phyloP scores from a whole-genome alignment of 306 rosid genomes.

The Inga leiocalycina region DNA sequence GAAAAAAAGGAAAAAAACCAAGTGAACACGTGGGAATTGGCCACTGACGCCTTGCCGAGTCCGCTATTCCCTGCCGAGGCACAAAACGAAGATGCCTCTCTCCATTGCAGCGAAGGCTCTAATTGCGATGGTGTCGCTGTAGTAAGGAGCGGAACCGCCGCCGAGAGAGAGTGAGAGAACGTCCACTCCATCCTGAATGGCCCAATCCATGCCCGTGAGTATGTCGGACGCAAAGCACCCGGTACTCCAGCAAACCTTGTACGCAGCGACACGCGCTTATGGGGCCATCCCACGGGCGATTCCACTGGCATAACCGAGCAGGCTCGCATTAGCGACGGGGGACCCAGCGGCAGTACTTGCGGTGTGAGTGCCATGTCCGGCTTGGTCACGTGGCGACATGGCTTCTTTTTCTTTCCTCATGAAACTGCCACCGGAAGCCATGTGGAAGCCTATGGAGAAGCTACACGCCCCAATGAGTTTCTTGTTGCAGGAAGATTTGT shows the following conservation, averaged over 20 bases:
- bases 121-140: constrained; percentile 69
- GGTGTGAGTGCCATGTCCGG: constrained; percentile 93
- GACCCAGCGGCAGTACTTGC: constrained; percentile 92
- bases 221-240: constrained; percentile 89
- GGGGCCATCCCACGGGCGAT: constrained; percentile 87
- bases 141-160: constrained; percentile 78
- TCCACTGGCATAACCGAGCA: constrained; percentile 79
- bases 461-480: constrained; percentile 93
- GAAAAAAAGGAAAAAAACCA: too few species aligned
- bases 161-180: constrained; percentile 86
- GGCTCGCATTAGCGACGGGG: constrained; percentile 61
- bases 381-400: constrained; percentile 68
- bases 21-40: constrained; percentile 34
- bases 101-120: constrained; percentile 78
- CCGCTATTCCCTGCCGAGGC: constrained; percentile 94
- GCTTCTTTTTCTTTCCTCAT: constrained; percentile 43
- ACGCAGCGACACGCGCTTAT: constrained; percentile 64
- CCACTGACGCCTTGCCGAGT: constrained; percentile 65
- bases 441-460: constrained; percentile 71
- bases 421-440: constrained; percentile 57
- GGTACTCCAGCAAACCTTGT: constrained; percentile 80
- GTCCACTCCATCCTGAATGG: constrained; percentile 75
- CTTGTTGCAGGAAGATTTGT: constrained; percentile 50
- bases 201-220: constrained; percentile 75
- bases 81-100: constrained; percentile 78